A percentile compares a stretch with the other conserved stretches of the same genome.
Conservation (phyloP, 208 protist genomes). For the Trichomonas vaginalis region DNA sequence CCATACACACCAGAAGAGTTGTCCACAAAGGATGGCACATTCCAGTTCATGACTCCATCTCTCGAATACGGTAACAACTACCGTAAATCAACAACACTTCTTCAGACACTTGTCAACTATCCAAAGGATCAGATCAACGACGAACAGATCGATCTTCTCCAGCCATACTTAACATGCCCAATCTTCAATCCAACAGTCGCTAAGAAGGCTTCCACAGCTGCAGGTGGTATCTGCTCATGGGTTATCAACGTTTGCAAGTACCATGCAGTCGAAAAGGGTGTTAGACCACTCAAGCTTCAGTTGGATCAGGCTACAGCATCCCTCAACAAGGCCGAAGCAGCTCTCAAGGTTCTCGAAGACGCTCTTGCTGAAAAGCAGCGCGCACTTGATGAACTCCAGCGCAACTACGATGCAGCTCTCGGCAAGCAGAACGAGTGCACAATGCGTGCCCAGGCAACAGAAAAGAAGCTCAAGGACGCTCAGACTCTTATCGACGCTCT, state of each 20-base stretch:
- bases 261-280: conserved; percentile 81
- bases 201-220: conserved; percentile 43
- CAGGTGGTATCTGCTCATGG: conserved; percentile 72
- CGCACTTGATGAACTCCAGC: conserved; percentile 52
- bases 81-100: neutral
- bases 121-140: conserved; percentile 78
- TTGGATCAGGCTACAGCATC: conserved; percentile 68
- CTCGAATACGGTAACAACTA: neutral
- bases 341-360: neutral
- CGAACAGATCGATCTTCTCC: conserved; percentile 84
- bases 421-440: conserved; percentile 79
- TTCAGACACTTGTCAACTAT: neutral
- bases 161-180: conserved; percentile 78
- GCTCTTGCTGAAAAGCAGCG: neutral
- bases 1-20: neutral
- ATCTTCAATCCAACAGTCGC: conserved; percentile 76
- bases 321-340: conserved; percentile 44
- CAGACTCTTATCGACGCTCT: conserved; percentile 82
- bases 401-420: conserved; percentile 67
- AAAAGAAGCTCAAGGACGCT: conserved; percentile 79
- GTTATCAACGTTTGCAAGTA: conserved; percentile 82
- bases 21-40: neutral
- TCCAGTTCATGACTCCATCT: neutral
- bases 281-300: conserved; percentile 75
- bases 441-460: conserved; percentile 74